Evolutionary conservation across 495 filamentous ascomycete species (phyloP).

Genomic region (Hypoxylon perforatum): DNA sequence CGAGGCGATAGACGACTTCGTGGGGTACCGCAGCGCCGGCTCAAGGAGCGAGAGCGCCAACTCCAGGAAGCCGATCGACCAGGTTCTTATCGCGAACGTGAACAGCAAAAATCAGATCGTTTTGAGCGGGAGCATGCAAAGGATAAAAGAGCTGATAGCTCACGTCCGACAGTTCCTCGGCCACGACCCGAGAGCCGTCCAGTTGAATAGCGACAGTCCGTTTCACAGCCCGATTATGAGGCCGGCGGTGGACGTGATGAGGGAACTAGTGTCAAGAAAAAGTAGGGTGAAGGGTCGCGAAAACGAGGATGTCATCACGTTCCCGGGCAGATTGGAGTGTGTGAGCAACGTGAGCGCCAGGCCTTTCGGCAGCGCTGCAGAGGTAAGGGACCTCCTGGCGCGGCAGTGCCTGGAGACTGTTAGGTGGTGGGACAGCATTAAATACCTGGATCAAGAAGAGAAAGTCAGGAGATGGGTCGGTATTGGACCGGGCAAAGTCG

Average conservation of each 20-base stretch:
- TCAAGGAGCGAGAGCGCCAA: constrained; percentile 73
- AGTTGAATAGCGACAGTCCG: constrained; percentile 87
- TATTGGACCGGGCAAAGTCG: constrained; percentile 94
- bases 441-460: constrained; percentile 86
- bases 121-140: constrained; percentile 84
- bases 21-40: constrained; percentile 72
- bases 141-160: constrained; percentile 85
- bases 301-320: constrained; percentile 67
- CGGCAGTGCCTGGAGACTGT: constrained; percentile 88
- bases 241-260: constrained; percentile 80
- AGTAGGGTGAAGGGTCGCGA: constrained; percentile 60
- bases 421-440: constrained; percentile 91
- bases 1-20: constrained; percentile 80
- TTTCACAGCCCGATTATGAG: constrained; percentile 96
- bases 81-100: constrained; percentile 93
- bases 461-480: constrained; percentile 90
- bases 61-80: constrained; percentile 77
- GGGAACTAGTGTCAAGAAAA: constrained; percentile 66
- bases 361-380: constrained; percentile 76
- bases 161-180: constrained; percentile 93
- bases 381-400: constrained; percentile 80
- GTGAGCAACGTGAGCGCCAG: constrained; percentile 86
- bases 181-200: constrained; percentile 89
- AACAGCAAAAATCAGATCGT: constrained; percentile 98
- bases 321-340: constrained; percentile 78